These are phyloP conservation scores for Lophiotrema nucula DNA, from an alignment of 495 filamentous ascomycete species.

Conservation along the genomic window DNA sequence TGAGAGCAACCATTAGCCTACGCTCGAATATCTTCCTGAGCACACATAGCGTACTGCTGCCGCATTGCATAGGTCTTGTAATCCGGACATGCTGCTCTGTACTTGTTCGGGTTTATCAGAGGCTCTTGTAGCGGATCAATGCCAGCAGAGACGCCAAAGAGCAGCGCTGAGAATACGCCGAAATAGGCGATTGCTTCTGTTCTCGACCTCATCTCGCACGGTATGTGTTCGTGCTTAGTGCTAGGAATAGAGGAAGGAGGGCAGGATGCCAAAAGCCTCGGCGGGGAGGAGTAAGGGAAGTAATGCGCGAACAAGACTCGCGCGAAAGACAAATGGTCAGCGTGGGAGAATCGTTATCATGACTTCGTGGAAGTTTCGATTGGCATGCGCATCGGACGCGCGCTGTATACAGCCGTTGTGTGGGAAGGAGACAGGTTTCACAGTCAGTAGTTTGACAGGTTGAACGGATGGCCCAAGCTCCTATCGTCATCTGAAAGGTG, in stretches of 20 bases:
- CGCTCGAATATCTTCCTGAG: background rate
- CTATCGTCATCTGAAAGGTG: too few relatives aligned
- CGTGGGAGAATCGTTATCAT: slow-evolving; percentile 12
- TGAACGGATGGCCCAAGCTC: too few relatives aligned
- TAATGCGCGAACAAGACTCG: background rate
- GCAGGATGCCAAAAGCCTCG: background rate
- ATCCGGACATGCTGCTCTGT: slow-evolving; percentile 48
- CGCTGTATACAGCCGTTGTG: too few relatives aligned
- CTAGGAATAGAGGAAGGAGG: background rate
- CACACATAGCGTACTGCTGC: slow-evolving; percentile 43
- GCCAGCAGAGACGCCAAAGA: slow-evolving; percentile 5
- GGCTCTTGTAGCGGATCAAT: slow-evolving; percentile 24
- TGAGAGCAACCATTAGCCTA: slow-evolving; percentile 32
- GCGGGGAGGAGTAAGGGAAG: background rate
- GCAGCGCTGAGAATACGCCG: background rate
- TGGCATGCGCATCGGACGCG: too few relatives aligned
- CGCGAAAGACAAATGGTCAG: slow-evolving; percentile 1
- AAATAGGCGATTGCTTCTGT: background rate
- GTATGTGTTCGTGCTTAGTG: background rate
- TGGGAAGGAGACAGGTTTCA: too few relatives aligned
- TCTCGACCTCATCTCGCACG: background rate
- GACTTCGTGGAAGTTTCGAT: too few relatives aligned
- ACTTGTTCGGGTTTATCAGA: slow-evolving; percentile 36
- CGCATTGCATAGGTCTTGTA: slow-evolving; percentile 50
- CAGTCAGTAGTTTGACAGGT: too few relatives aligned